Evolutionary conservation across 371 early-diverging fungal genomes (phyloP).

Genomic region (Lichtheimia ornata): DNA sequence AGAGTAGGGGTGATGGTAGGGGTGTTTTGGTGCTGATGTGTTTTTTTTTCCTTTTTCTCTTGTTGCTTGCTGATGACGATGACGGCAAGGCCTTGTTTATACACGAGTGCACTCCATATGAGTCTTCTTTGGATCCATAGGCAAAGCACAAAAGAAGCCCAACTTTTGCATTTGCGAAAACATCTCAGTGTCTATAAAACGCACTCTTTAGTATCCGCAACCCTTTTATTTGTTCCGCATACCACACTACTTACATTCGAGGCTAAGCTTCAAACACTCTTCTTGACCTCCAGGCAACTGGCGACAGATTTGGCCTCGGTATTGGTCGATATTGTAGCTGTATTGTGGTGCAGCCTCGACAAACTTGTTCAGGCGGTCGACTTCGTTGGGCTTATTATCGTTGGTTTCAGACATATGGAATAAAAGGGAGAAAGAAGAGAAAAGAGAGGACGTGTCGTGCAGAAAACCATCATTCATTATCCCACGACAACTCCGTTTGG

Average conservation of each 20-base stretch:
- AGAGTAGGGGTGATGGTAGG: neutral
- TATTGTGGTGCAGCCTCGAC: conserved; percentile 39
- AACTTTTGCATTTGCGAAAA: conserved; percentile 61
- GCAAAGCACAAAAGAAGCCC: conserved; percentile 59
- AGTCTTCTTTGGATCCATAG: conserved; percentile 58
- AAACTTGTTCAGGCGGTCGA: conserved; percentile 40
- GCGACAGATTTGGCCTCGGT: conserved; percentile 42
- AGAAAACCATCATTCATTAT: conserved; percentile 4
- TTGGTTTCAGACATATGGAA: conserved; percentile 9
- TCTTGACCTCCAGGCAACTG: conserved; percentile 30
- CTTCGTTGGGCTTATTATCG: conserved; percentile 19
- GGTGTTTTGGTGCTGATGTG: neutral
- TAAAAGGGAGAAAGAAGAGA: conserved; percentile 1
- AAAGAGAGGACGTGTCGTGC: conserved; percentile 2
- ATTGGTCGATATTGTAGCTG: conserved; percentile 52
- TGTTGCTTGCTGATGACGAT: no score
- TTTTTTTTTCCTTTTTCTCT: no score
- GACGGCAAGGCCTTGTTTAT: conserved; percentile 14
- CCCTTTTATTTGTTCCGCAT: neutral
- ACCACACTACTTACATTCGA: conserved; percentile 45
- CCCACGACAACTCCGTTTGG: conserved; percentile 1
- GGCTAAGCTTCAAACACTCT: conserved; percentile 46
- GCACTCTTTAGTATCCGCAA: neutral
- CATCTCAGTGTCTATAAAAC: conserved; percentile 46
- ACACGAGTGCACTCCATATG: conserved; percentile 54